These are phyloP conservation scores for Annulohypoxylon bovei DNA, from an alignment of 495 filamentous ascomycete genomes.

Conservation along the genomic window DNA sequence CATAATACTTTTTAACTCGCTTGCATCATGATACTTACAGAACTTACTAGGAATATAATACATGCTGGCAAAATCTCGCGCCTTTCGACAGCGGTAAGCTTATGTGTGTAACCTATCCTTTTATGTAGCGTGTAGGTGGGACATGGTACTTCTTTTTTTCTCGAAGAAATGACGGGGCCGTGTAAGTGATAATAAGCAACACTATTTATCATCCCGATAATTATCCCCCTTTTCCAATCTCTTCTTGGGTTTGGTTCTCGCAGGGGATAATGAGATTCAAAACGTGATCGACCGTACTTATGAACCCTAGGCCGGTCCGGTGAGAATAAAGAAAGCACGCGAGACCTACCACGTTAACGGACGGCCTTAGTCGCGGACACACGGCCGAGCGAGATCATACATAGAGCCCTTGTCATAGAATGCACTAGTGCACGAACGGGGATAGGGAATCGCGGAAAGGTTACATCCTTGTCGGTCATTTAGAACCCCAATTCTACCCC, in stretches of 20 bases:
- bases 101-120: background rate
- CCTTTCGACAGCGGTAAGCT: conserved; percentile 16
- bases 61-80: background rate
- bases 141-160: background rate
- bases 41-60: background rate
- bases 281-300: conserved; percentile 17
- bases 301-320: conserved; percentile 1
- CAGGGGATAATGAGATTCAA: conserved; percentile 36
- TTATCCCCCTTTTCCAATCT: conserved; percentile 19
- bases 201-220: conserved; percentile 23
- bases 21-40: background rate
- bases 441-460: conserved; percentile 29
- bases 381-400: conserved; percentile 41
- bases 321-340: conserved; percentile 34
- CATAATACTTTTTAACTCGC: background rate
- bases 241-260: conserved; percentile 16
- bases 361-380: conserved; percentile 36
- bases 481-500: conserved; percentile 36
- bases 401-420: conserved; percentile 33
- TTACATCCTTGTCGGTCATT: conserved; percentile 27
- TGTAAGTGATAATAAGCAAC: conserved; percentile 28
- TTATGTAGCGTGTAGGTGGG: background rate
- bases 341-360: conserved; percentile 20
- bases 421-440: conserved; percentile 41
- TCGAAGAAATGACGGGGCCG: background rate